Percentiles rank a stretch among this genome's conserved stretches.
These are phyloP conservation scores for Chaetomiaceae sp. DNA, from an alignment of 2,329 filamentous ascomycete genomes.

Conservation along the genomic window DNA sequence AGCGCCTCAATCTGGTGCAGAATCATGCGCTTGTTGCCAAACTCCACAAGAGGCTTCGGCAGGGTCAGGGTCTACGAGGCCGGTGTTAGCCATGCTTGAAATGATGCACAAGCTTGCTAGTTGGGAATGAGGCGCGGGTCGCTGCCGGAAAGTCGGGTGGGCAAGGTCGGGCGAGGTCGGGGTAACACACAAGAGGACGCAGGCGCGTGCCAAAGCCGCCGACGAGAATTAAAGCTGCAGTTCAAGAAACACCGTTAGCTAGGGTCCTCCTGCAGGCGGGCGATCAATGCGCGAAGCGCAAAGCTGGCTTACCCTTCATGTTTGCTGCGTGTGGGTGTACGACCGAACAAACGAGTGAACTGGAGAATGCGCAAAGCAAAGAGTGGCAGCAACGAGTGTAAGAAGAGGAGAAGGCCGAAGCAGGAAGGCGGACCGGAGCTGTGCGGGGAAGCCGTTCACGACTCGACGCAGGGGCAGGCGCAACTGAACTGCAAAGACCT, in stretches of 20 bases:
- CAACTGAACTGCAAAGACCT: not conserved
- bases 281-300: not conserved
- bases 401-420: conserved; percentile 13
- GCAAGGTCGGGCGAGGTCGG: conserved; percentile 8
- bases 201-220: conserved; percentile 98
- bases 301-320: conserved; percentile 38
- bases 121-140: not conserved
- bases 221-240: conserved; percentile 89
- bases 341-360: conserved; percentile 16
- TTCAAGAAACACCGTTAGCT: conserved; percentile 20
- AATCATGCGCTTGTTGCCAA: conserved; percentile 99
- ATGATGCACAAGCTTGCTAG: not conserved
- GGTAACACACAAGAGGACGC: conserved; percentile 75
- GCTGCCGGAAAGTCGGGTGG: no score
- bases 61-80: conserved; percentile 76
- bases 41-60: conserved; percentile 95
- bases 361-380: conserved; percentile 7
- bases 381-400: conserved; percentile 21
- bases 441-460: not conserved
- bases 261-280: not conserved
- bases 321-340: conserved; percentile 15
- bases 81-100: conserved; percentile 16
- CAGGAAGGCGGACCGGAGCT: not conserved
- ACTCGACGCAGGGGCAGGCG: not conserved
- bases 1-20: conserved; percentile 95